Conservation (phyloP, 495 filamentous ascomycete genomes). For the Neurospora sp. region DNA sequence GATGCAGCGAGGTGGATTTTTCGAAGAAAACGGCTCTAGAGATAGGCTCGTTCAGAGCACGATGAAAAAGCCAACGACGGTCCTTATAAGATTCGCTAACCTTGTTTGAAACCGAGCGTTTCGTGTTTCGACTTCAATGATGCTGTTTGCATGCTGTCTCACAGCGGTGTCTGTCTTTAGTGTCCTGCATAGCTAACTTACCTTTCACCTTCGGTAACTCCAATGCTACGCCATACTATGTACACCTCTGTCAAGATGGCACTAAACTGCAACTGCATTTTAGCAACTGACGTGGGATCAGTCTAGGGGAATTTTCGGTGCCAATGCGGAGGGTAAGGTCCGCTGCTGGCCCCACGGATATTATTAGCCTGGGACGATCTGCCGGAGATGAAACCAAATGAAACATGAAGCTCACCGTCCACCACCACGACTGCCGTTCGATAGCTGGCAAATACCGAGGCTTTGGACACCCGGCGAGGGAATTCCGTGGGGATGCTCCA, state of each 20-base stretch:
- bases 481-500: background rate
- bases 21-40: background rate
- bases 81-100: background rate
- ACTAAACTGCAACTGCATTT: background rate
- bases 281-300: background rate
- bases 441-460: background rate
- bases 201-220: background rate
- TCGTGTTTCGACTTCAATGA: background rate
- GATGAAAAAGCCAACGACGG: background rate
- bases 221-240: background rate
- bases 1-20: background rate
- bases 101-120: background rate
- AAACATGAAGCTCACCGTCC: background rate
- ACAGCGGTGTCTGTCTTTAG: background rate
- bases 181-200: background rate
- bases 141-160: background rate
- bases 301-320: background rate
- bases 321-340: background rate
- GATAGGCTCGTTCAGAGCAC: background rate
- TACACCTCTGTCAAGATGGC: background rate
- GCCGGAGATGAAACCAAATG: background rate
- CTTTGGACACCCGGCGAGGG: background rate
- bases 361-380: background rate
- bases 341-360: background rate
- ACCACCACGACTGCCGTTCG: background rate